Evolutionary conservation across 345 rosid genomes (phyloP), one percentile per base, ranked within the genome.

Genomic region (Cardiospermum halicacabum): DNA sequence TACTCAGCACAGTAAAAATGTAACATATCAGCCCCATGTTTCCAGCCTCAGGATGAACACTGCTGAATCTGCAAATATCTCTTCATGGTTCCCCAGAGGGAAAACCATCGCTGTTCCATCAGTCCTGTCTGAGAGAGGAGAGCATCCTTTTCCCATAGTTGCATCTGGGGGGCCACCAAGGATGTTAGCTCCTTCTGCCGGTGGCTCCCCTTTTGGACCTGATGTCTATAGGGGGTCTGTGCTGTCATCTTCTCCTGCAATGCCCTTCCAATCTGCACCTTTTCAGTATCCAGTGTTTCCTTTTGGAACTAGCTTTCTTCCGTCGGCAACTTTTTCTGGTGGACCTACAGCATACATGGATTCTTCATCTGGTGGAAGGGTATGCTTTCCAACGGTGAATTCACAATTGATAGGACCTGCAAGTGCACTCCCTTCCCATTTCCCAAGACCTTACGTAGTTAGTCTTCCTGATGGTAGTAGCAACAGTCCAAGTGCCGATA

Each of bases 251-350:
- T 79, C 96, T 64, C 95, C 96, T 12, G 96, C 96, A 0, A 60
- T 84, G 47, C 74, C 99, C 1, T 89, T 82, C 57, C 85, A 82
- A 30, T 66, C 97, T 39, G 31, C 84, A 12, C 68, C 85, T 22
- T 93, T 80, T 68, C 99, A 86, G 70, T 93, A 86, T 79, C 83
- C 97, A 0, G 72, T 69, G 60, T 80, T 86, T 60, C 81, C 95
- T 45, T 87, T 88, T 71, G 85, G 85, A 12, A 56, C 80, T 55
- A 79, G 68, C 48, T 94, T 82, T 54, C 68, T 93, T 53, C 63
- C 89, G 7, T 74, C 96, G 3, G 76, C 84, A 31, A 66, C 80
- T n/a, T 85, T 81, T 60, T 81, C 97, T 7, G 85, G 91, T 45
- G 81, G 84, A 75, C 77, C 97, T 6, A 69, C 95, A 42, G 26